Evolutionary conservation across 2,329 filamentous ascomycete species (phyloP).

Genomic region (Fusarium sp.): DNA sequence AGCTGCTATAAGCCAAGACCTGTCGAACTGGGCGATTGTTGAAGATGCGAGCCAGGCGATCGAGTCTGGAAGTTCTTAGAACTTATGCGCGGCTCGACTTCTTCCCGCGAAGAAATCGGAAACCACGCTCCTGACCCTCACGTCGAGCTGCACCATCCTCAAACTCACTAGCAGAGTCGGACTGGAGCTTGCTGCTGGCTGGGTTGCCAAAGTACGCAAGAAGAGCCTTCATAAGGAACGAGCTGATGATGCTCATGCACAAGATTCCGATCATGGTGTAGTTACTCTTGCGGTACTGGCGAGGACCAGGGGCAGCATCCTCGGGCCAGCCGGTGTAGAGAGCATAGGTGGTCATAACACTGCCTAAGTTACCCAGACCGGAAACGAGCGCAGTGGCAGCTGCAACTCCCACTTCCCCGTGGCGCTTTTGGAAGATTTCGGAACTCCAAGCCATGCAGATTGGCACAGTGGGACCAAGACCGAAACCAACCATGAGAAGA

Average conservation of each 20-base stretch:
- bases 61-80: slow-evolving; percentile 17
- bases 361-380: slow-evolving; percentile 86
- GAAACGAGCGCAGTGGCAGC: slow-evolving; percentile 87
- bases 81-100: slow-evolving; percentile 44
- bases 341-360: slow-evolving; percentile 88
- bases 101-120: slow-evolving; percentile 56
- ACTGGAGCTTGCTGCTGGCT: slow-evolving; percentile 59
- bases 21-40: slow-evolving; percentile 42
- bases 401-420: slow-evolving; percentile 91
- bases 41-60: slow-evolving; percentile 41
- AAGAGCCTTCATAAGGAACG: slow-evolving; percentile 74
- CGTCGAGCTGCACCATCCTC: slow-evolving; percentile 71
- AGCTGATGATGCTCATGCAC: slow-evolving; percentile 78
- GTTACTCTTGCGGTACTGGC: slow-evolving; percentile 85
- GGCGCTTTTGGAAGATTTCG: slow-evolving; percentile 88
- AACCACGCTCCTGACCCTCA: slow-evolving; percentile 68
- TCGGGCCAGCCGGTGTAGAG: slow-evolving; percentile 88
- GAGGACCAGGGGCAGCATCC: slow-evolving; percentile 74
- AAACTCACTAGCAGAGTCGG: slow-evolving; percentile 57
- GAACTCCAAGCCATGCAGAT: slow-evolving; percentile 95
- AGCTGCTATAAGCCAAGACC: slow-evolving; percentile 18
- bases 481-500: slow-evolving; percentile 89
- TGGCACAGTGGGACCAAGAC: slow-evolving; percentile 88
- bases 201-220: slow-evolving; percentile 69
- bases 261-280: slow-evolving; percentile 89